Conservation (phyloP, 139 green algal species). For the Limnomonas spitsbergensis region DNA sequence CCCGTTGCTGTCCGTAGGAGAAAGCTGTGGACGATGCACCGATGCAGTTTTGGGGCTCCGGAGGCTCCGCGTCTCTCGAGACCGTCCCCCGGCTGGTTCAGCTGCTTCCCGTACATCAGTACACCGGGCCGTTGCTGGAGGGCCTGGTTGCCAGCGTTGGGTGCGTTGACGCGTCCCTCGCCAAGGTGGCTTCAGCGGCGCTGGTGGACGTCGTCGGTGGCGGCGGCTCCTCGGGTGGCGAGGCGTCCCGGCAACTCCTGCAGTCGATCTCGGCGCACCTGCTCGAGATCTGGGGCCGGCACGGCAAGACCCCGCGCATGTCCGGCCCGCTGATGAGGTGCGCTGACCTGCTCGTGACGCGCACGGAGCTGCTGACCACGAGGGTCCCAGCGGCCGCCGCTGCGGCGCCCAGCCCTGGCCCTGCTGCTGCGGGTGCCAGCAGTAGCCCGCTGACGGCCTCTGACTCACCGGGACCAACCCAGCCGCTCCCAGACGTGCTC, state of each 20-base stretch:
- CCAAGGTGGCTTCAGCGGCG: slow-evolving; percentile 41
- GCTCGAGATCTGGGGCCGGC: slow-evolving; percentile 32
- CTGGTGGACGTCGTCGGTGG: slow-evolving; percentile 47
- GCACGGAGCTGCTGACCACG: slow-evolving; percentile 12
- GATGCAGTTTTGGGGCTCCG: too few relatives aligned
- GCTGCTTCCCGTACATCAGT: slow-evolving; percentile 24
- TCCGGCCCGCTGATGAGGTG: slow-evolving; percentile 49
- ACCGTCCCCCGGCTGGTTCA: slow-evolving; percentile 8
- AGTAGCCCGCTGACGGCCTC: not conserved
- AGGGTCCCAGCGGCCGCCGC: not conserved
- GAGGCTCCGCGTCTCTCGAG: slow-evolving; percentile 4
- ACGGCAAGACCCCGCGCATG: slow-evolving; percentile 44
- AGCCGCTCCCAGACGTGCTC: not conserved
- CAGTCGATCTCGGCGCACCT: slow-evolving; percentile 10
- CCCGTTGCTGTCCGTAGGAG: too few relatives aligned
- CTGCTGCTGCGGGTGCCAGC: not conserved
- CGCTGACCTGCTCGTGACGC: slow-evolving; percentile 51
- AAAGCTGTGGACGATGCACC: too few relatives aligned
- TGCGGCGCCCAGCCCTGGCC: not conserved
- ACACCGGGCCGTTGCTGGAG: slow-evolving; percentile 47
- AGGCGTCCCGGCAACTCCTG: not conserved
- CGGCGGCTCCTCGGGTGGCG: not conserved
- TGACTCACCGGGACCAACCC: not conserved
- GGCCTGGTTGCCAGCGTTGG: slow-evolving; percentile 80
- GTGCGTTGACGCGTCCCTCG: slow-evolving; percentile 69